Evolutionary conservation across 495 filamentous ascomycete species (phyloP).

Genomic region (Aspergillus cavernicola): DNA sequence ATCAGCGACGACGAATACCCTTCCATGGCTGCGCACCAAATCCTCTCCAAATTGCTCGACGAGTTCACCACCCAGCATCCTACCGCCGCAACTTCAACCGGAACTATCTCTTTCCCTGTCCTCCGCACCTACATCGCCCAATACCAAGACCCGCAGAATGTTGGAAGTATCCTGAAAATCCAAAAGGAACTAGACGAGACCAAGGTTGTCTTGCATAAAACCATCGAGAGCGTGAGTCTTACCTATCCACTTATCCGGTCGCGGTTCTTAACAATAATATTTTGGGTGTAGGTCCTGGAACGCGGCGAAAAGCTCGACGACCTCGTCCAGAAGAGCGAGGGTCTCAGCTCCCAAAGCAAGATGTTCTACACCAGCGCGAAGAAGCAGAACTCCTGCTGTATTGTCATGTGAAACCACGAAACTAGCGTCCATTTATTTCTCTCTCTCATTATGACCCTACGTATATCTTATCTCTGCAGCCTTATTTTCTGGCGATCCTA

Average conservation of each 20-base stretch:
- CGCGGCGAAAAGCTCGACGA: slow-evolving; percentile 85
- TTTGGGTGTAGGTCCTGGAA: slow-evolving; percentile 63
- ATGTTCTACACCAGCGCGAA: slow-evolving; percentile 75
- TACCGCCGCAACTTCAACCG: slow-evolving; percentile 39
- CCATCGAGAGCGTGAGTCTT: slow-evolving; percentile 35
- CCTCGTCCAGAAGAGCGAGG: slow-evolving; percentile 83
- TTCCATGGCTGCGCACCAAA: slow-evolving; percentile 83
- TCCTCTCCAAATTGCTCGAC: slow-evolving; percentile 87
- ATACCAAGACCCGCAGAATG: slow-evolving; percentile 85
- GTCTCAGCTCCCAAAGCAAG: slow-evolving; percentile 83
- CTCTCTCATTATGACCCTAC: background rate
- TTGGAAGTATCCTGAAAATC: slow-evolving; percentile 89
- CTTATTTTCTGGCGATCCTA: background rate
- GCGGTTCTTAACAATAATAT: background rate
- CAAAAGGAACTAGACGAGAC: slow-evolving; percentile 97
- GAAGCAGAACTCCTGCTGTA: slow-evolving; percentile 26
- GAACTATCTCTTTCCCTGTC: slow-evolving; percentile 55
- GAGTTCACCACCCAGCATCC: slow-evolving; percentile 86
- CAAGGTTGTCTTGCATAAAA: slow-evolving; percentile 96
- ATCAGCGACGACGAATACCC: slow-evolving; percentile 91
- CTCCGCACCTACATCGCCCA: slow-evolving; percentile 79
- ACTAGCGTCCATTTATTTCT: background rate
- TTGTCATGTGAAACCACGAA: slow-evolving; percentile 18
- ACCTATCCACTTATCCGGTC: background rate
- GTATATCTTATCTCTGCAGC: background rate